phyloP scores from a whole-genome alignment of 768 basidiomycete genomes.

The Pleurotus platypus region DNA sequence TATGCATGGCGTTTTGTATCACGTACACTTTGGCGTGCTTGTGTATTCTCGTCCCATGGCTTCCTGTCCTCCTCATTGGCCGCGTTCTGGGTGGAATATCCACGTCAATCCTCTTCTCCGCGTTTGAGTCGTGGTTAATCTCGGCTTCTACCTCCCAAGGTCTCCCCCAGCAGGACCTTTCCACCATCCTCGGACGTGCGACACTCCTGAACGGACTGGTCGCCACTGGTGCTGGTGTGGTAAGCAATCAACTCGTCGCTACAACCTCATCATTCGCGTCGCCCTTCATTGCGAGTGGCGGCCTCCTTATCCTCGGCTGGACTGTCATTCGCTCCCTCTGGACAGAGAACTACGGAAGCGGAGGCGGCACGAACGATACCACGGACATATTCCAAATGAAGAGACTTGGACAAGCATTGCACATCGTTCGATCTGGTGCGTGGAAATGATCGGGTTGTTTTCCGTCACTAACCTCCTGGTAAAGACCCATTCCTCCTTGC shows the following conservation, averaged over 20 bases:
- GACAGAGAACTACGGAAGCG: constrained; percentile 69
- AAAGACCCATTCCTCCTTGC: constrained; percentile 59
- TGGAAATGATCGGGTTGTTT: background rate
- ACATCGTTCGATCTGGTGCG: constrained; percentile 50
- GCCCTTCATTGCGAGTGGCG: constrained; percentile 66
- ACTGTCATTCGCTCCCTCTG: constrained; percentile 55
- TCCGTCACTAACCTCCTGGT: background rate
- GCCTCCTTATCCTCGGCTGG: constrained; percentile 49
- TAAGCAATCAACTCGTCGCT: constrained; percentile 62
- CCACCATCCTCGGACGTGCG: constrained; percentile 68
- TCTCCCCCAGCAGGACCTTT: constrained; percentile 56
- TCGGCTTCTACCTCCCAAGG: constrained; percentile 51
- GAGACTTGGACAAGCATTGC: constrained; percentile 53
- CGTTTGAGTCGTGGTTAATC: constrained; percentile 77
- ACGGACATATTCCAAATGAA: constrained; percentile 47
- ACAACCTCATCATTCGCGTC: constrained; percentile 47
- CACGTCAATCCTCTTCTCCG: constrained; percentile 73
- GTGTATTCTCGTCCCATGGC: constrained; percentile 51
- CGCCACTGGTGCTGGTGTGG: constrained; percentile 62
- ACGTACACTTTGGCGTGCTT: constrained; percentile 59
- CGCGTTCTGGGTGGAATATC: constrained; percentile 69
- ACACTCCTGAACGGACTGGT: constrained; percentile 73
- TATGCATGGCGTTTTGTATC: constrained; percentile 72
- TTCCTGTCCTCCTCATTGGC: constrained; percentile 60
- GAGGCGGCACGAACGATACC: constrained; percentile 20